Base-by-base conservation (phyloP, 2,329 filamentous ascomycete species). In the Alternaria triticina region DNA sequence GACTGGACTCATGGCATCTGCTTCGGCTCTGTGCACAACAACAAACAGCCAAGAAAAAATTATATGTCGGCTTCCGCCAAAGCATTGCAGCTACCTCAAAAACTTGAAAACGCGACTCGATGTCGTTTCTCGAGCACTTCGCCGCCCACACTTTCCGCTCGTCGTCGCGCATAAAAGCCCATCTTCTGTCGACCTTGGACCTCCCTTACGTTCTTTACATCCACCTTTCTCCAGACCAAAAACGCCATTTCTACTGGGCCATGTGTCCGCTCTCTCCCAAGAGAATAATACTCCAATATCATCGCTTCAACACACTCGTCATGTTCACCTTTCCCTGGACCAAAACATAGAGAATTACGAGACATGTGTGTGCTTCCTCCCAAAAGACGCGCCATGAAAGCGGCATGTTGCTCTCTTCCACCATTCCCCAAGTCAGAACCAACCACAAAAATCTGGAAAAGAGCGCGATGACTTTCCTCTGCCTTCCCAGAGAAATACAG, bases 31-130 rank as follows among this genome's bases (percentile, higher is more conserved):
- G 15, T 17, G 36, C 3, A 9, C 8, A n/a, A n/a, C 7, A 40
- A 40, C n/a, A 17, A 40, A n/a, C 0, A 17, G 3, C 3, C 8
- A 10, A 0, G 4, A 10, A 40, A 1, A 40, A 2, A 0, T 40
- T 10, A 0, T n/a, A 40, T 40, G 36, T 3, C 36, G n/a, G 36
- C 36, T 40, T 17, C 36, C 5, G 36, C n/a, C 15, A 17, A 40
- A 40, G 36, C 36, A 17, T 40, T 6, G 9, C 9, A 40, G 15
- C n/a, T 40, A 40, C 8, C 1, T 40, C 33, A 17, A 40, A 36
- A 28, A 30, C 27, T 28, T n/a, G n/a, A n/a, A n/a, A n/a, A n/a
- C n/a, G n/a, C 23, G 5, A 6, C 23, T 5, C 5, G 4, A 25
- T 8, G 8, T 8, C 5, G 23, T 6, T 5, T 15, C 30, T 15